Evolutionary conservation across 2,329 filamentous ascomycete species (phyloP).

Genomic region (Sclerotinia trifoliorum): DNA sequence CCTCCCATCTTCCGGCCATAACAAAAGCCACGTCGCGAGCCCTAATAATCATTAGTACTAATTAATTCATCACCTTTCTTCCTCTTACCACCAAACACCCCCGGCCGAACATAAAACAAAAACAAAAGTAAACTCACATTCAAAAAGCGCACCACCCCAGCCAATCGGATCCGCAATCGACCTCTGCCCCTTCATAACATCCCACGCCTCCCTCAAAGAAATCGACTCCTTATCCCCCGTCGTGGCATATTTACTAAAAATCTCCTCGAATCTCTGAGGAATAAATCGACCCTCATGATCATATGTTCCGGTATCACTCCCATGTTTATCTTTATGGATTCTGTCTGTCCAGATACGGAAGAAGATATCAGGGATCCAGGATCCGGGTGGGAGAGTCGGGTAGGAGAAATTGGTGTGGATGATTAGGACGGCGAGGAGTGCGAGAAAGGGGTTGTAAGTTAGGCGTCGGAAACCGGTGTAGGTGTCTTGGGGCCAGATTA

Average conservation of each 20-base stretch:
- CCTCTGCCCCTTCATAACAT: slow-evolving; percentile 45
- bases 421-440: slow-evolving; percentile 46
- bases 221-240: slow-evolving; percentile 43
- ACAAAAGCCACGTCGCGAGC: slow-evolving; percentile 51
- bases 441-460: slow-evolving; percentile 47
- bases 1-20: slow-evolving; percentile 55
- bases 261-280: slow-evolving; percentile 51
- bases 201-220: slow-evolving; percentile 41
- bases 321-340: slow-evolving; percentile 45
- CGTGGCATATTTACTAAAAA: slow-evolving; percentile 50
- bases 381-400: slow-evolving; percentile 42
- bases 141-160: slow-evolving; percentile 36
- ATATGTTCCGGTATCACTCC: slow-evolving; percentile 48
- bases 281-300: slow-evolving; percentile 50
- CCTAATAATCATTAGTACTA: slow-evolving; percentile 34
- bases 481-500: slow-evolving; percentile 55
- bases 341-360: slow-evolving; percentile 41
- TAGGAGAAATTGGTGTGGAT: slow-evolving; percentile 53
- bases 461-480: slow-evolving; percentile 48
- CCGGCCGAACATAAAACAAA: background rate
- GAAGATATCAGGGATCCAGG: slow-evolving; percentile 44
- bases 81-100: too few relatives aligned
- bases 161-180: slow-evolving; percentile 47
- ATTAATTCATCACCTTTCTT: too few relatives aligned
- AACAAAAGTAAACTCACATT: slow-evolving; percentile 38